These are phyloP conservation scores for Backusella tuberculispora DNA, from an alignment of 192 early-diverging fungal genomes.

Conservation along the genomic window DNA sequence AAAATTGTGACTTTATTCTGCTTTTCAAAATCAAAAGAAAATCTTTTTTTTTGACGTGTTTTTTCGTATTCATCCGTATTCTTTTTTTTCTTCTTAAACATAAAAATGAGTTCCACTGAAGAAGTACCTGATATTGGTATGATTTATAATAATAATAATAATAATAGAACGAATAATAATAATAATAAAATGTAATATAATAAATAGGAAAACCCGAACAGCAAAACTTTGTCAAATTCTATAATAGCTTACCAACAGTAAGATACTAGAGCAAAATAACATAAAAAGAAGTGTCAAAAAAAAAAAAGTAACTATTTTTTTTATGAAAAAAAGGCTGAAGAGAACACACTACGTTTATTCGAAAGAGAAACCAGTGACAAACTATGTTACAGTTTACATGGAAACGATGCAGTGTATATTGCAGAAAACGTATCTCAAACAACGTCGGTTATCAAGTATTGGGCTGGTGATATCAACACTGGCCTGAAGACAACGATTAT, in stretches of 20 bases:
- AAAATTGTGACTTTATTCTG: constrained; percentile 15
- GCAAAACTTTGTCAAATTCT: constrained; percentile 61
- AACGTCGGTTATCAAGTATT: constrained; percentile 87
- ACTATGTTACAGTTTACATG: constrained; percentile 90
- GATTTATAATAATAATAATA: neutral
- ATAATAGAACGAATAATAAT: neutral
- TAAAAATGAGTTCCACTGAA: constrained; percentile 8
- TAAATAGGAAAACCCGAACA: constrained; percentile 51
- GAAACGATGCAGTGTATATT: constrained; percentile 85
- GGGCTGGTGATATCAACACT: constrained; percentile 61
- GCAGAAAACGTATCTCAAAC: constrained; percentile 91
- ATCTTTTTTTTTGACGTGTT: constrained; percentile 4
- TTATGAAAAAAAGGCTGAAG: constrained; percentile 45
- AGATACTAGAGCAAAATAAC: neutral
- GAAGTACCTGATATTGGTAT: constrained; percentile 26
- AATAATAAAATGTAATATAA: neutral
- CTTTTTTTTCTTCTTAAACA: neutral
- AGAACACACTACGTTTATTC: constrained; percentile 69
- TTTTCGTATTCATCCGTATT: neutral
- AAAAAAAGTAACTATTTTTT: neutral
- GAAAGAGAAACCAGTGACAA: constrained; percentile 62
- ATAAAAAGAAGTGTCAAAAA: neutral
- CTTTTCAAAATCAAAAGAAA: neutral
- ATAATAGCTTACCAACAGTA: constrained; percentile 30
- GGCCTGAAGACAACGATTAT: constrained; percentile 82